A percentile compares a stretch with the other conserved stretches of the same genome.
These are phyloP conservation scores for Globisporangium paroecandrum DNA, from an alignment of 352 stramenopile species.

Conservation along the genomic window DNA sequence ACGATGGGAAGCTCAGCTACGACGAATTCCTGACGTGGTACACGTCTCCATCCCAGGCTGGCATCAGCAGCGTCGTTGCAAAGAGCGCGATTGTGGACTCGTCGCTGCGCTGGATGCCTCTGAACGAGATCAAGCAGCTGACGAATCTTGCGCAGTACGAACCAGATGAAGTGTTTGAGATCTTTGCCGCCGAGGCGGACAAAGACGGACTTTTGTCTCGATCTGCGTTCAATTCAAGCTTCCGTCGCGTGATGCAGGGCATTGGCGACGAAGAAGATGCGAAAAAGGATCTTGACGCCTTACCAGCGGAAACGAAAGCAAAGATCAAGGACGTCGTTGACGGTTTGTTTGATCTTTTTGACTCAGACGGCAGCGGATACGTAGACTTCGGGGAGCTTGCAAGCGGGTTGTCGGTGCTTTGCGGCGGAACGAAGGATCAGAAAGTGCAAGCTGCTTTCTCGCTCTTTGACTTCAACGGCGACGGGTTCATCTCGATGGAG, in stretches of 20 bases:
- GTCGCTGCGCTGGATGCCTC: constrained; percentile 74
- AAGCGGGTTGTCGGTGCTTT: constrained; percentile 79
- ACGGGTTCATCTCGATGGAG: constrained; percentile 83
- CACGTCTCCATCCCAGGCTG: constrained; percentile 58
- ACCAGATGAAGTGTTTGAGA: constrained; percentile 84
- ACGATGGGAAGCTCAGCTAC: constrained; percentile 82
- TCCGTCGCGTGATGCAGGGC: constrained; percentile 57
- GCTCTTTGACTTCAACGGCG: constrained; percentile 87
- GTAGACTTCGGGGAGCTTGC: constrained; percentile 86
- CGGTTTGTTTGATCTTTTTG: constrained; percentile 79
- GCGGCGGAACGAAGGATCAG: constrained; percentile 80
- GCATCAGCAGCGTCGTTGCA: constrained; percentile 63
- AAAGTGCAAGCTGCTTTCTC: constrained; percentile 84
- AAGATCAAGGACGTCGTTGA: constrained; percentile 62
- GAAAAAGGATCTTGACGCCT: constrained; percentile 13
- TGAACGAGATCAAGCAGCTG: constrained; percentile 80
- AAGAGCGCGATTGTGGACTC: constrained; percentile 77
- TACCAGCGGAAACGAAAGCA: constrained; percentile 28
- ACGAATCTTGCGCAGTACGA: constrained; percentile 77
- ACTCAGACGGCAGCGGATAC: constrained; percentile 60
- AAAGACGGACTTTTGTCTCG: constrained; percentile 68
- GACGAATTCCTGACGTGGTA: constrained; percentile 89
- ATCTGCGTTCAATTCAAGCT: constrained; percentile 76
- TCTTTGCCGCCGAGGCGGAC: constrained; percentile 77
- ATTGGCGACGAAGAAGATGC: constrained; percentile 10